These are phyloP conservation scores for Cyclotella baltica DNA, from an alignment of 108 stramenopile species.

Conservation along the genomic window DNA sequence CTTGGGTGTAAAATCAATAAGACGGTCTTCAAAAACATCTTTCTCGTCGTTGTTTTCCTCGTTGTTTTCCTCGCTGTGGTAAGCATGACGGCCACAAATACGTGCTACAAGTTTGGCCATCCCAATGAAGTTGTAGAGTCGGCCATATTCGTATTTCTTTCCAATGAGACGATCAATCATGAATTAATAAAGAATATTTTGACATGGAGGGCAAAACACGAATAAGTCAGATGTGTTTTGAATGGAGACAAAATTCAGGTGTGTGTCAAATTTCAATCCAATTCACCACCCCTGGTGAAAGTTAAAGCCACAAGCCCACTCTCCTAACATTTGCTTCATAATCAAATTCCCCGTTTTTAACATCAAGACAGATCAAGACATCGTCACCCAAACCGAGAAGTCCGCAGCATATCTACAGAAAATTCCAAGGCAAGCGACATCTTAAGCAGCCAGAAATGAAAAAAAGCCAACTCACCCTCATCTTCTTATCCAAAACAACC, in stretches of 20 bases:
- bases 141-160: slow-evolving; percentile 44
- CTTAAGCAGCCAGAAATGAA: not conserved
- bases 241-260: too few relatives aligned
- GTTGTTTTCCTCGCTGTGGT: slow-evolving; percentile 1
- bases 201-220: too few relatives aligned
- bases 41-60: not conserved
- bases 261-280: too few relatives aligned
- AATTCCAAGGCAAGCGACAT: too few relatives aligned
- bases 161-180: slow-evolving; percentile 47
- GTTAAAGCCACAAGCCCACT: too few relatives aligned
- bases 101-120: slow-evolving; percentile 40
- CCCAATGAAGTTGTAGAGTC: slow-evolving; percentile 44
- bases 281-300: too few relatives aligned
- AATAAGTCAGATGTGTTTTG: too few relatives aligned
- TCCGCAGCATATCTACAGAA: too few relatives aligned
- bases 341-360: too few relatives aligned
- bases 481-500: slow-evolving; percentile 39
- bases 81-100: slow-evolving; percentile 43
- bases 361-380: too few relatives aligned
- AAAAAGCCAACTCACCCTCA: not conserved
- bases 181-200: not conserved
- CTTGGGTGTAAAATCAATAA: slow-evolving; percentile 30
- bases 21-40: slow-evolving; percentile 2
- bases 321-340: too few relatives aligned
- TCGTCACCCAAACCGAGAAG: too few relatives aligned